Base-by-base conservation (phyloP, 2,329 filamentous ascomycete species). In the Aphanocladium album region DNA sequence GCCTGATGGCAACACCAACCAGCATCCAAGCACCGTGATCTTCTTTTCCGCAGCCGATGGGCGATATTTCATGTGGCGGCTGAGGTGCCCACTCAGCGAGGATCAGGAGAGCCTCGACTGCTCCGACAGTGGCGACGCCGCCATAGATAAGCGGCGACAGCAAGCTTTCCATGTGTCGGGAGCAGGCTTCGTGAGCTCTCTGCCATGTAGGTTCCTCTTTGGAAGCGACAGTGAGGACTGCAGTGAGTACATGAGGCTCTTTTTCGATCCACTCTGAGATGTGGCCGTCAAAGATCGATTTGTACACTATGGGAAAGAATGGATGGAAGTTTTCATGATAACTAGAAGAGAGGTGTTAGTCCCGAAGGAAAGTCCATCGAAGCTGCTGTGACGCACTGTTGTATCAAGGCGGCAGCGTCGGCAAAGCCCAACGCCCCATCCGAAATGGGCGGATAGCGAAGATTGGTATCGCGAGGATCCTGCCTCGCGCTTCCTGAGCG, bases 11-110 rank as follows among this genome's bases (percentile, higher is more conserved):
- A 21, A 88, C 80, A 1, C 88, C 88, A 6, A 90, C 86, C 66
- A 90, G 85, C 87, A 90, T 90, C 88, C 88, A 91, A 0, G 87
- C 87, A 33, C 88, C 87, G 49, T 88, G 82, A 66, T 91, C 88
- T 68, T 90, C 88, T 70, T 90, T 88, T 9, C 88, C 88, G 60
- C 87, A 81, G 0, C 88, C 88, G 21, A 90, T 85, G 27, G 83
- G 79, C 35, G 84, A 84, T 33, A 84, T 83, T 37, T 81, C 80
- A 6, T 85, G 77, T 2, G 86, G 80, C 0, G 85, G 84, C 63
- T 89, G 87, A 0, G 87, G 86, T 7, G 86, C 87, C 88, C 88
- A 91, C 67, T 91, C 88, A 0, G 88, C 88, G 1, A 91, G 80
- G 2, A 91, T 76, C 0, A 90, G 75, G 2, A 91, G 73, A 1